Evolutionary conservation across 768 basidiomycete species (phyloP), one percentile per base, ranked within the genome.

Genomic region (Gloeostereum incarnatum): DNA sequence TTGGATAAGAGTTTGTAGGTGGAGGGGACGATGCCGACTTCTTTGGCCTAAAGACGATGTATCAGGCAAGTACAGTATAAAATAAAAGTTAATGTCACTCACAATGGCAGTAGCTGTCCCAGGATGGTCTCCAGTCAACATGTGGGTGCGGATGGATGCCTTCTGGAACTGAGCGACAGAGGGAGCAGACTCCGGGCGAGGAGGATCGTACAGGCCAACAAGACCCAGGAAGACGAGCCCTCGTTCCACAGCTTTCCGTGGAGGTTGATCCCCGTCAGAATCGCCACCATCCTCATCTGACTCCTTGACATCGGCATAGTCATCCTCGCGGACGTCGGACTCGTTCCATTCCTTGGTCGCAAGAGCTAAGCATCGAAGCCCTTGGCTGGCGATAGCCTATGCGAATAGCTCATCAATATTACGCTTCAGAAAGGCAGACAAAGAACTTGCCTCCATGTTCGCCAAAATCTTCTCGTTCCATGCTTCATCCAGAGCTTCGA

Each of bases 141-240:
- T 66, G 32, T 64, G 61, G n/a, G 63, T 69, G 16, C 66, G 64
- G 36, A 75, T 69, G 13, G 73, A 72, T 33, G 75, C 75, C 36
- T 61, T 56, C 40, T 66, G 63, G 53, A 66, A 71, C 25, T 66
- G 63, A 29, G 63, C 57, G 6, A 78, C 73, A 23, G 75, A 71
- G 2, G 63, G 68, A 5, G 65, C 53, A 3, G 66, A 69, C 45
- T 76, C 70, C 2, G 70, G 72, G 26, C 75, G 63, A 13, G 73
- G 73, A 13, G 75, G 74, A 46, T 76, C 75, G 33, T 64, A 67
- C 41, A 77, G 69, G 32, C 73, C 76, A n/a, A 62, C 65, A 6
- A 76, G 58, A 5, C 67, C 73, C n/a, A 71, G 54, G 52, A 78
- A 71, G 3, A 55, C 60, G 38, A 74, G 64, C 23, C 60, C 62